These are phyloP conservation scores for Sphaerulina populicola DNA, from an alignment of 2,329 filamentous ascomycete species.

Conservation along the genomic window DNA sequence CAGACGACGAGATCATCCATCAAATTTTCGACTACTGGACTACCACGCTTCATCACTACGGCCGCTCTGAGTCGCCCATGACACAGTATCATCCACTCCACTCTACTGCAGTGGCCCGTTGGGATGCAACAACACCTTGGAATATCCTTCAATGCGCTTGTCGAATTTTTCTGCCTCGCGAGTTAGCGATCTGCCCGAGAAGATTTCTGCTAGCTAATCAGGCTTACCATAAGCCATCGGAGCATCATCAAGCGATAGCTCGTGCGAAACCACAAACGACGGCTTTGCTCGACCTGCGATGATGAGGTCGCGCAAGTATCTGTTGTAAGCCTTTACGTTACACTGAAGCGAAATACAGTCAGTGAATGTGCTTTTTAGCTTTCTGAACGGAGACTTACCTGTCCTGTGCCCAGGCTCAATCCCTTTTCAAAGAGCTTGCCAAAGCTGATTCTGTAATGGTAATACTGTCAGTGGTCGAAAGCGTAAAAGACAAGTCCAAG, in stretches of 20 bases:
- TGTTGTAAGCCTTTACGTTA: conserved; percentile 61
- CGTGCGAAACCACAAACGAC: conserved; percentile 58
- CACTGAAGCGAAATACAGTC: conserved; percentile 45
- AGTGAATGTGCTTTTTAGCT: not conserved
- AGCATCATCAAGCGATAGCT: conserved; percentile 55
- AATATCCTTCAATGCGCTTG: conserved; percentile 57
- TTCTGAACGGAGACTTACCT: not conserved
- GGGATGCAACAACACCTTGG: conserved; percentile 59
- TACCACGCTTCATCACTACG: not conserved
- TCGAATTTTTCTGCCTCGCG: conserved; percentile 50
- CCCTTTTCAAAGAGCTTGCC: conserved; percentile 55
- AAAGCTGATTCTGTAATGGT: not conserved
- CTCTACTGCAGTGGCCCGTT: conserved; percentile 43
- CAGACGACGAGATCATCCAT: not conserved
- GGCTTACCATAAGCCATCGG: conserved; percentile 28
- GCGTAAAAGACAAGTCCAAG: not conserved
- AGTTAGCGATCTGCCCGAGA: not conserved
- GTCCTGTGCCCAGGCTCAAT: conserved; percentile 51
- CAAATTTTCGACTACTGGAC: not conserved
- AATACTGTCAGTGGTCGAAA: not conserved
- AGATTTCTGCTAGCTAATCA: not conserved
- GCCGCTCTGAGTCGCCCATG: not conserved
- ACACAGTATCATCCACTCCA: not conserved
- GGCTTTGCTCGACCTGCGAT: conserved; percentile 57
- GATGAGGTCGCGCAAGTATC: conserved; percentile 58